Evolutionary conservation across 805 yeast species (phyloP).

Genomic region (Teunomyces panamensis): DNA sequence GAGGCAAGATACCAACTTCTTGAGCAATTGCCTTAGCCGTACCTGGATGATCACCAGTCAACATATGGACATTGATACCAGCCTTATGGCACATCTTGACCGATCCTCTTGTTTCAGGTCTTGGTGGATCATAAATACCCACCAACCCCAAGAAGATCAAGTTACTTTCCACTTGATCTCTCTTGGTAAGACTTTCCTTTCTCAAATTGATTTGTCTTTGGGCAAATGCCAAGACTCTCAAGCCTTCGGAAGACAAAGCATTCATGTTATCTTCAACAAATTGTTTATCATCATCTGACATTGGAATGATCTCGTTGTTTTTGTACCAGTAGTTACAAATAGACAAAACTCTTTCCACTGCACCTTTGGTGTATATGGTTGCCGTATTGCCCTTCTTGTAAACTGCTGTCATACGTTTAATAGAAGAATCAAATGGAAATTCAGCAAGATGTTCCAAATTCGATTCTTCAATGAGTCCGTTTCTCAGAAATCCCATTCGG

Average conservation of each 20-base stretch:
- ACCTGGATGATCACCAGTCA: slow-evolving; percentile 35
- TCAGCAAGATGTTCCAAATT: slow-evolving; percentile 22
- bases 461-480: slow-evolving; percentile 13
- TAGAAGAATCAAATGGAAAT: slow-evolving; percentile 32
- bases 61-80: slow-evolving; percentile 35
- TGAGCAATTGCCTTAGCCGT: slow-evolving; percentile 36
- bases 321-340: slow-evolving; percentile 23
- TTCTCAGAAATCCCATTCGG: slow-evolving; percentile 22
- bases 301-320: slow-evolving; percentile 7
- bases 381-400: slow-evolving; percentile 12
- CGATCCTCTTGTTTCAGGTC: slow-evolving; percentile 27
- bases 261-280: slow-evolving; percentile 25
- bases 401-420: slow-evolving; percentile 31
- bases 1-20: slow-evolving; percentile 41
- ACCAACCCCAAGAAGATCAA: slow-evolving; percentile 27
- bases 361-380: slow-evolving; percentile 27
- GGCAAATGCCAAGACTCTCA: slow-evolving; percentile 34
- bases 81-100: slow-evolving; percentile 31
- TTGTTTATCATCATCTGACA: slow-evolving; percentile 19
- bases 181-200: slow-evolving; percentile 10
- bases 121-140: slow-evolving; percentile 37
- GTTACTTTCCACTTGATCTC: slow-evolving; percentile 22
- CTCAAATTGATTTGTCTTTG: slow-evolving; percentile 13
- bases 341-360: slow-evolving; percentile 28
- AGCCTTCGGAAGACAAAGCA: slow-evolving; percentile 26